Base-by-base conservation (phyloP, 768 basidiomycete species). In the Termitomyces sp. region DNA sequence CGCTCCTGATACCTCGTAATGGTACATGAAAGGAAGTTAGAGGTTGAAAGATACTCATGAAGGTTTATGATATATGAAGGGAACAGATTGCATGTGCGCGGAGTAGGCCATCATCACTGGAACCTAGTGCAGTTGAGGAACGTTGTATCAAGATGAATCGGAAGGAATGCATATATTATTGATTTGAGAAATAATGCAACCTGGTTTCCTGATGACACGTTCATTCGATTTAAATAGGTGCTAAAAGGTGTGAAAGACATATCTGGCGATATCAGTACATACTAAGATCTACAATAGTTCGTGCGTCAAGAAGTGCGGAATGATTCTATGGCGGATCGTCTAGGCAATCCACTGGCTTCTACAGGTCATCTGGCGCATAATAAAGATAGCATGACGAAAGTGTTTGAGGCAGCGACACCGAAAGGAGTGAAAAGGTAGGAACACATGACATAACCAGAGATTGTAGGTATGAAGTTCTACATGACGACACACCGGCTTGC, bases 401-500 rank as follows among this genome's bases (percentile, higher is more conserved):
- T 40, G 32, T 47, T 38, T 40, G 38, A 20, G 25, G 45, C 53
- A 47, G 12, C 49, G 6, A 40, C 31, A 40, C 36, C 56, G 36
- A 55, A 48, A 50, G 20, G 70, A 46, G 55, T 38, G 43, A 59
- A 56, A 56, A 11, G 32, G 11, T 40, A 37, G 45, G 36, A 48
- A 17, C 46, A 49, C 32, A 50, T 47, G 55, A 50, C 10, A 50
- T 20, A 7, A 56, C 40, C 34, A 56, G 42, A 57, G n/a, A 49
- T 15, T n/a, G 51, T 36, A 17, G 10, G 25, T 42, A 25, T 36
- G 59, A 54, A 40, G 38, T 62, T 61, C 72, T 77, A 80, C 78
- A 78, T 78, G 59, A 79, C 51, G 37, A 73, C 57, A 67, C 79
- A 81, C 12, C 73, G 70, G 63, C 72, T 78, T 14, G 71, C 60